phyloP scores from a whole-genome alignment of 2,329 filamentous ascomycete genomes.

The Dothideomycetes sp. region DNA sequence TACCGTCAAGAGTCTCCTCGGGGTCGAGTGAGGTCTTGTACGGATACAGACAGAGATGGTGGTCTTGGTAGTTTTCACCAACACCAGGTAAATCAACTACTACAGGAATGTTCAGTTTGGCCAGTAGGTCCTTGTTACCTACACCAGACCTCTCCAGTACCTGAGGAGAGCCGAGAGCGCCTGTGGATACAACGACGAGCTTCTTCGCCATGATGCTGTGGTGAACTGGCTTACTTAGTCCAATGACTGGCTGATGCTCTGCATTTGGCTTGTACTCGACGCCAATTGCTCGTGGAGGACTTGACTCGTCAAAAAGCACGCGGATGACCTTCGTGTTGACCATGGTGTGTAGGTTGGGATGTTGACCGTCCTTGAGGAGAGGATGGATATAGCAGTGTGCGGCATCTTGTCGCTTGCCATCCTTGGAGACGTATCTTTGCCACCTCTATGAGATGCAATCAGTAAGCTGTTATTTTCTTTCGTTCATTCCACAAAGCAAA shows the following conservation, averaged over 20 bases:
- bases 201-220: conserved; percentile 45
- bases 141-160: conserved; percentile 54
- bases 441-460: conserved; percentile 26
- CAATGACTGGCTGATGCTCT: conserved; percentile 12
- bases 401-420: conserved; percentile 48
- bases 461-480: conserved; percentile 24
- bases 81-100: conserved; percentile 41
- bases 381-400: conserved; percentile 46
- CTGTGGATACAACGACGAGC: conserved; percentile 41
- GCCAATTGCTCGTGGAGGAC: conserved; percentile 41
- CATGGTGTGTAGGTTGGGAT: conserved; percentile 50
- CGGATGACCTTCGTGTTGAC: conserved; percentile 45
- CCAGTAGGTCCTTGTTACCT: conserved; percentile 40
- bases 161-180: conserved; percentile 41
- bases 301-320: conserved; percentile 19
- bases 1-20: conserved; percentile 42
- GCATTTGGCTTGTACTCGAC: conserved; percentile 44
- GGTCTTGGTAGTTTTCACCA: conserved; percentile 45
- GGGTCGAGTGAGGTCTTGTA: conserved; percentile 38
- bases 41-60: conserved; percentile 42
- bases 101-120: conserved; percentile 35
- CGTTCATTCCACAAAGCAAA: background rate
- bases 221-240: conserved; percentile 8
- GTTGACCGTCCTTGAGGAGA: conserved; percentile 34
- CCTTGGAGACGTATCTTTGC: conserved; percentile 37